Evolutionary conservation across 75 land plant genomes (phyloP), one percentile per base, ranked within the genome.

Genomic region (Cupressus sempervirens): DNA sequence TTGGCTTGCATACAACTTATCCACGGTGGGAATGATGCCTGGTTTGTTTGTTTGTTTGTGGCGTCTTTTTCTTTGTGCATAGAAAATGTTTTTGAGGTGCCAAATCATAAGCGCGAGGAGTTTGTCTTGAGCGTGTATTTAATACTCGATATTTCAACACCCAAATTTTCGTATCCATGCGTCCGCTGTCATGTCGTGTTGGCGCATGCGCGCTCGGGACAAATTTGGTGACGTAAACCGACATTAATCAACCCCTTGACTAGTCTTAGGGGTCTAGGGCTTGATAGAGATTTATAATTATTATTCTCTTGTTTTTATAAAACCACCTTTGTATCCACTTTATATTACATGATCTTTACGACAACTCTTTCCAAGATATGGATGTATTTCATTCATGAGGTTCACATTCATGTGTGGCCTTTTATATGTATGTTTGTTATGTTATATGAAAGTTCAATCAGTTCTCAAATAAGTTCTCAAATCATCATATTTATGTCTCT

Each of bases 151-250:
- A 76, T 20, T 40, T 12, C 7, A 76, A 36, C n/a, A 41, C 9
- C 45, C 41, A 46, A 76, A 41, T 76, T 76, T 76, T 76, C 46
- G 80, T 76, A 76, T 76, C 80, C 35, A 76, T 41, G 79, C 79
- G 79, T 34, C 41, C 40, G 43, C 20, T 76, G 45, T 34, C 43
- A 76, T 34, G 79, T 36, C 16, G 38, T 76, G 79, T 76, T 76
- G 80, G 80, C 80, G 80, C 80, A 76, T 41, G 80, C 80, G 80
- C 26, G 48, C 41, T 41, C 29, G 10, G 23, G 80, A 76, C 80
- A 76, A 41, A 40, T 76, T 20, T 20, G 38, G 26, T 76, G 80
- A 76, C 41, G 80, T 76, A 41, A 76, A 76, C 80, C 80, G 45
- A 76, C 77, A 75, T 75, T 75, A 75, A 75, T 75, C 41, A 75